Evolutionary conservation across 768 basidiomycete species (phyloP).

Genomic region (Russula dissimulans): DNA sequence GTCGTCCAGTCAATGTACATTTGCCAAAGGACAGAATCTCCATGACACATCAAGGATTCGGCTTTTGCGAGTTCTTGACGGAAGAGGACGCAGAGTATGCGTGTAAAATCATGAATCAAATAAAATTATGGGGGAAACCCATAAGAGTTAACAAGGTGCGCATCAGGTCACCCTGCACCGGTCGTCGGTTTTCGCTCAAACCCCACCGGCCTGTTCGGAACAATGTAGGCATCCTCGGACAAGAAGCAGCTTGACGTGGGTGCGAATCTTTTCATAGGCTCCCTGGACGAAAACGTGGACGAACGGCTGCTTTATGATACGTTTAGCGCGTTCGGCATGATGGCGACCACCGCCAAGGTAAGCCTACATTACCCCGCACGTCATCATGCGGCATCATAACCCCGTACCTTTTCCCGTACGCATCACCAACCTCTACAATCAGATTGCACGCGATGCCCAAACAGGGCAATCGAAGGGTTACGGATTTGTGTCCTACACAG

Average conservation of each 20-base stretch:
- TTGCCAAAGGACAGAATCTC: constrained; percentile 97
- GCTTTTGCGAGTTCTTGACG: constrained; percentile 98
- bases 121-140: constrained; percentile 97
- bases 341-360: constrained; percentile 87
- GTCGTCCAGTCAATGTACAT: constrained; percentile 79
- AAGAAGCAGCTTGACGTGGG: constrained; percentile 98
- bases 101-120: constrained; percentile 99
- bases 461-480: constrained; percentile 89
- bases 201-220: background rate
- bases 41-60: constrained; percentile 98
- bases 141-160: constrained; percentile 97
- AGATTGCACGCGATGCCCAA: constrained; percentile 89
- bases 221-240: constrained; percentile 81
- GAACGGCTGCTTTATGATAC: constrained; percentile 90
- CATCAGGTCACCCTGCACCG: constrained; percentile 10
- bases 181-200: background rate
- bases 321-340: constrained; percentile 89
- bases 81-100: constrained; percentile 99
- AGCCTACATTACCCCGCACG: constrained; percentile 18
- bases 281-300: constrained; percentile 91
- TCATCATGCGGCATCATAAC: background rate
- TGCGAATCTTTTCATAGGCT: constrained; percentile 94
- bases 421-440: background rate
- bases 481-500: constrained; percentile 94
- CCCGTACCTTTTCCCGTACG: background rate